Evolutionary conservation across 768 basidiomycete species (phyloP), one percentile per base, ranked within the genome.

Genomic region (Cyathus striatus): DNA sequence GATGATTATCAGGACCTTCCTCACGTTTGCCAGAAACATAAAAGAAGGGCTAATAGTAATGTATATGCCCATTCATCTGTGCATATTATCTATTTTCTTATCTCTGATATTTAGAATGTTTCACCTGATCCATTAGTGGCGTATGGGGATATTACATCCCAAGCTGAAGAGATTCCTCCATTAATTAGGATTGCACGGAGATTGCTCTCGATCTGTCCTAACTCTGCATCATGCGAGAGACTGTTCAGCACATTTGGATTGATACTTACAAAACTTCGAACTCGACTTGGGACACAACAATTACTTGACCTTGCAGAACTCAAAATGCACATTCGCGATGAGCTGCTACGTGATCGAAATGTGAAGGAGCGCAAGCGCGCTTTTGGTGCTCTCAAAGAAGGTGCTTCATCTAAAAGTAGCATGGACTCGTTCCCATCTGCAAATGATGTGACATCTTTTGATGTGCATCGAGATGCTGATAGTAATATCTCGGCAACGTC

Each of bases 211-310:
- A 52, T 63, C 17, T 52, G 40, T 25, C 49, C 56, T 16, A 64
- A 62, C 41, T 64, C 60, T 6, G 60, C 62, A 18, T 60, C 60
- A 21, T 59, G 58, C 22, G 54, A 64, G 43, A 43, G 51, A 4
- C 51, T 64, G 5, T 63, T 60, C 48, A 64, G 62, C 27, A 40
- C 47, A 2, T 58, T 64, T 42, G 60, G 62, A 5, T 51, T 47
- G 33, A 63, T 50, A n/a, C 47, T 61, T 16, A 61, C 53, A 2
- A 60, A 60, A 41, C 43, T 58, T 5, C 50, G 50, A 3, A 56
- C 51, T 40, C 48, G 50, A 5, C 49, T 61, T 23, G 46, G 49
- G 2, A 56, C 37, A 2, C n/a, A 50, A n/a, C 43, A 45, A 16
- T 40, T 64, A 10, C 43, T 41, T 5, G 42, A 44, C 10, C 49